A percentile compares a stretch with the other conserved stretches of the same genome.
phyloP scores from a whole-genome alignment of 495 filamentous ascomycete species.

The Thermothielavioides terrestris region DNA sequence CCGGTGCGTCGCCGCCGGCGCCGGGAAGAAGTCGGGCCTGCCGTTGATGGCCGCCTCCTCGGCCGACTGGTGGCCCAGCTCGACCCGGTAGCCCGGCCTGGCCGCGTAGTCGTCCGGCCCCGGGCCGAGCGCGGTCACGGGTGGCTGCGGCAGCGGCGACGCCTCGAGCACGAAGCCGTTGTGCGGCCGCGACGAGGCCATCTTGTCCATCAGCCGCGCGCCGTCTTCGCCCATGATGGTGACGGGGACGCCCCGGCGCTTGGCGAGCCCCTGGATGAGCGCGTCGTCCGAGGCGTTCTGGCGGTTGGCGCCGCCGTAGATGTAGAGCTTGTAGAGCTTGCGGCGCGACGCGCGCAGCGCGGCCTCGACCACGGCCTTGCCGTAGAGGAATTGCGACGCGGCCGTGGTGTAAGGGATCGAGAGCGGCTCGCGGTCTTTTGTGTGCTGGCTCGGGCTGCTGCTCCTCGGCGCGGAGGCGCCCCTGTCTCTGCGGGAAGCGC shows the following conservation, averaged over 20 bases:
- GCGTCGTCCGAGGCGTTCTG: constrained; percentile 31
- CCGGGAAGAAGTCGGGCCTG: constrained; percentile 32
- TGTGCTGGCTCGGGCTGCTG: too few species aligned
- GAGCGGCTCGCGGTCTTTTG: constrained; percentile 29
- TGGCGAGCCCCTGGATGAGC: constrained; percentile 51
- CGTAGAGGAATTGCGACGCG: constrained; percentile 87
- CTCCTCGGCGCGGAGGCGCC: too few species aligned
- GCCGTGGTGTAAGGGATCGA: constrained; percentile 74
- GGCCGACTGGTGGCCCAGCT: constrained; percentile 54
- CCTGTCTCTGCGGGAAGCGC: neutral
- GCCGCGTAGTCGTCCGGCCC: constrained; percentile 32
- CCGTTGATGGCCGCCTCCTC: constrained; percentile 71
- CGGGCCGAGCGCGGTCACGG: constrained; percentile 50
- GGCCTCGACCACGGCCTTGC: constrained; percentile 69
- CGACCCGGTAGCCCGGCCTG: constrained; percentile 9
- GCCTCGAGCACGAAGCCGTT: constrained; percentile 87
- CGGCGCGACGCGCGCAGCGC: constrained; percentile 61
- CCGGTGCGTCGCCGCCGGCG: constrained; percentile 44
- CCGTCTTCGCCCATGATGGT: constrained; percentile 42
- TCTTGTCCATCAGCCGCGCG: constrained; percentile 65
- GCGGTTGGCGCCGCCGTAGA: constrained; percentile 51
- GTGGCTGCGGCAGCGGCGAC: constrained; percentile 68
- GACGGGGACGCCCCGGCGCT: constrained; percentile 42
- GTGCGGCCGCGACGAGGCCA: constrained; percentile 75
- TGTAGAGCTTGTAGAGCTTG: constrained; percentile 75